phyloP scores from a whole-genome alignment of 2,329 filamentous ascomycete species.

The Phaeosphaeriaceae sp. region DNA sequence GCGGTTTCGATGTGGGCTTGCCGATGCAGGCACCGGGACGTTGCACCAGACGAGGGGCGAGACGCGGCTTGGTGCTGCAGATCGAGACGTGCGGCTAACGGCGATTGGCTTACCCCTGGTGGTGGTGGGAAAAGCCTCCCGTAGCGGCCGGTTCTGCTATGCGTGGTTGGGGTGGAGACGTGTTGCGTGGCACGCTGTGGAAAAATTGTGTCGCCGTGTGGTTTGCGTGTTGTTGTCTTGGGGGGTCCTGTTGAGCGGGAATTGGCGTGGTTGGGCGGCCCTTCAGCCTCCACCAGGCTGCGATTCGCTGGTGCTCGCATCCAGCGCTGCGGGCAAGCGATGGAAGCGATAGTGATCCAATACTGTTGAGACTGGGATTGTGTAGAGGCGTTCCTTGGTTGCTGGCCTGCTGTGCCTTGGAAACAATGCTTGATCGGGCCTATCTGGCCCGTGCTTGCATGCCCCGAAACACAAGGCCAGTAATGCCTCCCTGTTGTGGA shows the following conservation, averaged over 20 bases:
- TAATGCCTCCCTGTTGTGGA: not conserved
- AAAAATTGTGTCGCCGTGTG: not conserved
- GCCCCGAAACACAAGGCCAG: slow-evolving; percentile 13
- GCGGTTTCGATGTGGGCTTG: too few relatives aligned
- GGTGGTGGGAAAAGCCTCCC: slow-evolving; percentile 13
- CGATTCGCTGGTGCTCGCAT: not conserved
- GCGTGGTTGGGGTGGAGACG: slow-evolving; percentile 12
- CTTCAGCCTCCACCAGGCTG: not conserved
- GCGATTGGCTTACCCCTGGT: slow-evolving; percentile 18
- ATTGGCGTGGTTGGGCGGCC: not conserved
- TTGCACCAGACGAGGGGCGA: not conserved
- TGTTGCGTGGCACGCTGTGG: slow-evolving; percentile 21
- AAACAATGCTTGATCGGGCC: slow-evolving; percentile 21
- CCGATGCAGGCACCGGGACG: too few relatives aligned
- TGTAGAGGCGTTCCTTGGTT: slow-evolving; percentile 8
- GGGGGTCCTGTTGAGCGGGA: not conserved
- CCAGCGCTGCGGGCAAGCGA: not conserved
- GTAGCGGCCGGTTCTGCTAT: slow-evolving; percentile 19
- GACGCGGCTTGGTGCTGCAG: not conserved
- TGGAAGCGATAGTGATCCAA: not conserved
- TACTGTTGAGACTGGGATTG: not conserved
- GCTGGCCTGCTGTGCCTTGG: slow-evolving; percentile 16
- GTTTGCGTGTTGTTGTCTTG: too few relatives aligned
- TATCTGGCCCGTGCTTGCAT: slow-evolving; percentile 12
- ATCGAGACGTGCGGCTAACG: not conserved